Base-by-base conservation (phyloP, 2,329 filamentous ascomycete genomes). In the Cryphonectria carpinicola region DNA sequence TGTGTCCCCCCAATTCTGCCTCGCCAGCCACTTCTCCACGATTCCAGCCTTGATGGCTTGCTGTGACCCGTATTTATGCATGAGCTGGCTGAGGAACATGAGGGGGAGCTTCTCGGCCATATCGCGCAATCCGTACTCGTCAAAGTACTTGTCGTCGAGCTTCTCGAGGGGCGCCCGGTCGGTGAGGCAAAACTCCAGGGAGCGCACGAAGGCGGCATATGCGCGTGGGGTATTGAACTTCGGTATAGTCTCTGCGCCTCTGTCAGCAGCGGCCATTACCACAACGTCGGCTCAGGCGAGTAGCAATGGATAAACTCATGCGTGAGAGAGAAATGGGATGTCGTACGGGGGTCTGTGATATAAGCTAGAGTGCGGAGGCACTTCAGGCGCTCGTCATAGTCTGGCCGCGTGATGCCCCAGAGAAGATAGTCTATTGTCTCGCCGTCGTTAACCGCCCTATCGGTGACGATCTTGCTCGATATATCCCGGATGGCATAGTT, bases 401-500 rank as follows among this genome's bases (percentile, higher is more conserved):
- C 83, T n/a, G 84, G 81, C 52, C 83, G 81, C 4, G 88, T 88
- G 72, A 91, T 88, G 49, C 88, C 87, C 77, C 84, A 84, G 17
- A 91, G 83, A 49, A 92, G 77, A 56, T 80, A 75, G 65, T 85
- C 79, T 4, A 89, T 82, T 1, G 84, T 83, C 14, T 82, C 78
- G 8, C 81, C 76, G 75, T 92, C 89, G 74, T 93, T 88, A 32
- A 90, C 84, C 1, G 86, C 85, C 37, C 85, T 81, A 70, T 88
- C 86, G 76, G 84, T 86, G 5, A 89, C 81, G 35, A 88, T 89
- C 75, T 86, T 87, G 72, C 85, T 85, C 14, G 90, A 88, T 70
- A 92, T 90, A 72, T 93, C 90, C 74, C 90, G 86, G 73, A 95
- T 91, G 28, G 91, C 87, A 76, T 88, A 90, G 79, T 90, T 95